Evolutionary conservation across 805 yeast genomes (phyloP).

Genomic region (Wickerhamomyces bisporus): DNA sequence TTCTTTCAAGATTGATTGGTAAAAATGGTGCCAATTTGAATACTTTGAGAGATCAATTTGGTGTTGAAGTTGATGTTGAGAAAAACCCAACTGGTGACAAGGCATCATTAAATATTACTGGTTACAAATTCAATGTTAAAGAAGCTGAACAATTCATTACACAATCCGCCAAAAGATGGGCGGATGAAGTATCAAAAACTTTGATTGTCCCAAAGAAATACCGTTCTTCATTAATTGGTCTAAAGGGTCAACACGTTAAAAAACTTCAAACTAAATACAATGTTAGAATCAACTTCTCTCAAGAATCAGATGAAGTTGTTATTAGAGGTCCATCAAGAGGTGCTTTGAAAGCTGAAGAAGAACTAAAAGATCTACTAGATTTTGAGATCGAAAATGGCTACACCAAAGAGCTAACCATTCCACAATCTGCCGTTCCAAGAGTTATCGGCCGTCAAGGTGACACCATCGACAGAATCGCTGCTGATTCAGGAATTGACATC

Average conservation of each 20-base stretch:
- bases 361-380: slow-evolving; percentile 73
- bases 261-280: slow-evolving; percentile 85
- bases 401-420: slow-evolving; percentile 58
- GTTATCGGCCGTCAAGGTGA: slow-evolving; percentile 91
- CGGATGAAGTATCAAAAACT: slow-evolving; percentile 69
- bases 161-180: slow-evolving; percentile 64
- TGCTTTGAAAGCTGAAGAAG: slow-evolving; percentile 77
- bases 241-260: slow-evolving; percentile 72
- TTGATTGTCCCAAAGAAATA: slow-evolving; percentile 69
- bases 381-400: slow-evolving; percentile 86
- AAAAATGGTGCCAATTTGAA: slow-evolving; percentile 76
- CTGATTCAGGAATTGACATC: slow-evolving; percentile 44
- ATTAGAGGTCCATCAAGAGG: slow-evolving; percentile 90
- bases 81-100: slow-evolving; percentile 41
- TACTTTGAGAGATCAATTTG: slow-evolving; percentile 64
- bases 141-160: slow-evolving; percentile 59
- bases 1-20: slow-evolving; percentile 82
- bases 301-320: slow-evolving; percentile 51
- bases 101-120: slow-evolving; percentile 58
- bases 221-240: slow-evolving; percentile 81
- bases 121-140: slow-evolving; percentile 73
- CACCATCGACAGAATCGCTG: slow-evolving; percentile 72
- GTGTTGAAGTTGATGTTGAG: slow-evolving; percentile 70
- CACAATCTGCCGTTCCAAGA: slow-evolving; percentile 69
- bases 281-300: slow-evolving; percentile 76